Conservation (phyloP, 768 basidiomycete genomes). For the Kwoniella botswanensis region DNA sequence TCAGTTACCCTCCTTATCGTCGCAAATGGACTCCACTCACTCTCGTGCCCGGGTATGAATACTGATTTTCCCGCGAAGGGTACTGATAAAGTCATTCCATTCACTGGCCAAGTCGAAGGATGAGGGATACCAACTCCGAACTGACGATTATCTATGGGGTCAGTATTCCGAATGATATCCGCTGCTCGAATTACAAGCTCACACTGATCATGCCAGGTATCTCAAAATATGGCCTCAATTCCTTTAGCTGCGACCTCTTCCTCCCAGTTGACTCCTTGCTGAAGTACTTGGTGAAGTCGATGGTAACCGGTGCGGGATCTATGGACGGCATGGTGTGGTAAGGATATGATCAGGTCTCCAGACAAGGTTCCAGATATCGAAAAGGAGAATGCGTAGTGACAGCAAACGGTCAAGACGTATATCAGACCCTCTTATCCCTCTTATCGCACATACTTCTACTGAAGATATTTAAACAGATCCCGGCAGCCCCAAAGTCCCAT, state of each 20-base stretch:
- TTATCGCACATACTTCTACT: too few species aligned
- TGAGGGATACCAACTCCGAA: conserved; percentile 49
- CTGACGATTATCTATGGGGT: conserved; percentile 17
- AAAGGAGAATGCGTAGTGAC: too few species aligned
- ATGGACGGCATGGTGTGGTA: conserved; percentile 31
- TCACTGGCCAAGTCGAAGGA: conserved; percentile 49
- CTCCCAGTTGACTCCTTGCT: conserved; percentile 30
- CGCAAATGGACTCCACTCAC: conserved; percentile 30
- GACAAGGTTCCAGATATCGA: too few species aligned
- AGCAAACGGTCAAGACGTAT: too few species aligned
- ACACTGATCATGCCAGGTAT: conserved; percentile 48
- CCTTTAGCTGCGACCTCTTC: conserved; percentile 37
- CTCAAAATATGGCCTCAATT: conserved; percentile 34
- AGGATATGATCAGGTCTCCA: not conserved
- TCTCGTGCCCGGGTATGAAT: conserved; percentile 43
- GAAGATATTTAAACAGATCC: too few species aligned
- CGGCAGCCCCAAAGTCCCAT: too few species aligned
- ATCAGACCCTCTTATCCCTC: too few species aligned
- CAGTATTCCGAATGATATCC: not conserved
- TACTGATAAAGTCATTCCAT: conserved; percentile 48
- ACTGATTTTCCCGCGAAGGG: conserved; percentile 47
- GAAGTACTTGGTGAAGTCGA: conserved; percentile 39
- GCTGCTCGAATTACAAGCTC: conserved; percentile 8
- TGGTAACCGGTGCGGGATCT: conserved; percentile 17
- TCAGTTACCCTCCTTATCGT: not conserved